phyloP scores from a whole-genome alignment of 2,329 filamentous ascomycete species.

The Hypoxylon sp. region DNA sequence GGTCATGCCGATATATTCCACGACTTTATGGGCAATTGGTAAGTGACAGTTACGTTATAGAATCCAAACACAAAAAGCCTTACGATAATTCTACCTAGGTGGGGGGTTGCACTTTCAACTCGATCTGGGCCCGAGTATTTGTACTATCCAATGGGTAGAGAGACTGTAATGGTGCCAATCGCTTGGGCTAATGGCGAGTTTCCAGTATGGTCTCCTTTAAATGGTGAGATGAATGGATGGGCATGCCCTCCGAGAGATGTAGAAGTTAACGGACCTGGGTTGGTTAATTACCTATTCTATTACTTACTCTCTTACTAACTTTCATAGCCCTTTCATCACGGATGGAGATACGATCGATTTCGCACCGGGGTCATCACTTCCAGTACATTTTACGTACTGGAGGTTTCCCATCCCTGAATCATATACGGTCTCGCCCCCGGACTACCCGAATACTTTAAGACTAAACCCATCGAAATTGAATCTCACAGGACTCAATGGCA shows the following conservation, averaged over 20 bases:
- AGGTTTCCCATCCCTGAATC: conserved; percentile 64
- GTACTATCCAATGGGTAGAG: conserved; percentile 62
- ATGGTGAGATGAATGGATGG: conserved; percentile 57
- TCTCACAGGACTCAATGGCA: conserved; percentile 67
- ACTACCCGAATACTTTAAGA: conserved; percentile 61
- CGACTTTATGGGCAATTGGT: conserved; percentile 60
- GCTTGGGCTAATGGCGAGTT: conserved; percentile 56
- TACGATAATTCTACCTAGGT: conserved; percentile 49
- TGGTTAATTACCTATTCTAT: conserved; percentile 15
- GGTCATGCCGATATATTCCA: conserved; percentile 72
- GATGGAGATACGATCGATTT: conserved; percentile 65
- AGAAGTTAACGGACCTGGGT: conserved; percentile 50
- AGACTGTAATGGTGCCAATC: conserved; percentile 60
- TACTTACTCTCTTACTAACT: conserved; percentile 30
- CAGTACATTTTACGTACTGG: conserved; percentile 70
- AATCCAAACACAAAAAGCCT: background rate
- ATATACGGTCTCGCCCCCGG: conserved; percentile 63
- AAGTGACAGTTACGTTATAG: conserved; percentile 9
- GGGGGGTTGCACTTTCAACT: conserved; percentile 60
- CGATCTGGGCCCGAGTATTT: conserved; percentile 58
- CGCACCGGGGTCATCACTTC: conserved; percentile 60
- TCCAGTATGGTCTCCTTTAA: conserved; percentile 56
- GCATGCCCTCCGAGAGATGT: conserved; percentile 37
- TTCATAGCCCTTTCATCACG: conserved; percentile 59
- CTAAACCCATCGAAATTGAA: conserved; percentile 66